Conservation (phyloP, 257 asterid genomes). For the Nemophila menziesii region DNA sequence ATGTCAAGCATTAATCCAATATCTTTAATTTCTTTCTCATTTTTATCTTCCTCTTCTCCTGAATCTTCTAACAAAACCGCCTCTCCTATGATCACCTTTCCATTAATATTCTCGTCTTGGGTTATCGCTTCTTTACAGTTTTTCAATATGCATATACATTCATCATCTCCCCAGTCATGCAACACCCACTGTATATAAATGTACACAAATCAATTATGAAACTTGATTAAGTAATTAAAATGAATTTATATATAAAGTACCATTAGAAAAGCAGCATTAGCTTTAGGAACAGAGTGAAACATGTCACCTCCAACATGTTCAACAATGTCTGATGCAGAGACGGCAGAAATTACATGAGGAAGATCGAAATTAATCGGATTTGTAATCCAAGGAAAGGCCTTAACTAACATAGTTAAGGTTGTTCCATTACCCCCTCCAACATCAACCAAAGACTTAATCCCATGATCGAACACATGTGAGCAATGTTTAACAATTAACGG, state of each 20-base stretch:
- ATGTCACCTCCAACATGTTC: conserved; percentile 51
- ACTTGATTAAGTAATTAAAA: too few relatives aligned
- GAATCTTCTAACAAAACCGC: conserved; percentile 35
- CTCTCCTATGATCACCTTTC: conserved; percentile 63
- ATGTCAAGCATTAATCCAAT: conserved; percentile 45
- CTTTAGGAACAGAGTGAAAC: conserved; percentile 47
- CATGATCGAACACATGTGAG: conserved; percentile 32
- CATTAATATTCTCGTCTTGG: conserved; percentile 15
- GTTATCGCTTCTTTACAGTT: conserved; percentile 49
- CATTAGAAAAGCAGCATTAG: conserved; percentile 48
- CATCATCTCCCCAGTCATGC: too few relatives aligned
- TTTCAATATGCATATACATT: too few relatives aligned
- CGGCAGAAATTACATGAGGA: conserved; percentile 37
- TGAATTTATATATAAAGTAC: conserved; percentile 65
- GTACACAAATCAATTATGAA: conserved; percentile 64
- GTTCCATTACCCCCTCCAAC: conserved; percentile 75
- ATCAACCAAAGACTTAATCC: conserved; percentile 41
- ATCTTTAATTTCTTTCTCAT: conserved; percentile 16
- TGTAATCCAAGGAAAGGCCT: conserved; percentile 39
- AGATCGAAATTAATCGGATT: conserved; percentile 46
- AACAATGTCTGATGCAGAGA: conserved; percentile 16
- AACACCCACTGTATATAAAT: conserved; percentile 40
- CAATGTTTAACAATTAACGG: conserved; percentile 19
- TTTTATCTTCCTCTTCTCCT: conserved; percentile 17
- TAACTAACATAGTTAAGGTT: conserved; percentile 25